These are phyloP conservation scores for Pigoraptor vietnamica DNA, from an alignment of 78 protist genomes.

Conservation along the genomic window DNA sequence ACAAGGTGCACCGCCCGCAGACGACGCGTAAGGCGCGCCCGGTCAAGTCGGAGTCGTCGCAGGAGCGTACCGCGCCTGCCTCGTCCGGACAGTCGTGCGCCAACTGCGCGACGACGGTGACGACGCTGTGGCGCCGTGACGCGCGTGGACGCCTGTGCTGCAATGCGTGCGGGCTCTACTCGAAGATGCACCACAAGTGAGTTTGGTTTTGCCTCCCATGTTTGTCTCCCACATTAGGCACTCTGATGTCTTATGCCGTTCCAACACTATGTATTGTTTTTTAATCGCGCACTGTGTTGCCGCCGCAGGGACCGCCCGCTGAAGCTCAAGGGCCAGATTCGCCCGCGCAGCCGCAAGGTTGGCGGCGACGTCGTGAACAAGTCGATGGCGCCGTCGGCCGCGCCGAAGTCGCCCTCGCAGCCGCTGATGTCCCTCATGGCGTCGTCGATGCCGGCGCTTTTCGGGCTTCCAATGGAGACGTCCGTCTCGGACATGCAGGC, in stretches of 20 bases:
- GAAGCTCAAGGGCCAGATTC: background rate
- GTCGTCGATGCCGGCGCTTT: too few relatives aligned
- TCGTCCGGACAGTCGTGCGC: background rate
- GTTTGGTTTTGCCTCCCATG: background rate
- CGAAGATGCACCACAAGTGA: slow-evolving; percentile 12
- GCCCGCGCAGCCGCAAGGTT: background rate
- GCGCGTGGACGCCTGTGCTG: slow-evolving; percentile 6
- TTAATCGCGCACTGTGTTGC: too few relatives aligned
- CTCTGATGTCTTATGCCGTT: too few relatives aligned
- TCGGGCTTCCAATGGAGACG: too few relatives aligned
- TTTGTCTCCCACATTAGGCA: background rate
- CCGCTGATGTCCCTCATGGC: too few relatives aligned
- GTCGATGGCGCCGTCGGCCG: too few relatives aligned
- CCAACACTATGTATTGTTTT: background rate
- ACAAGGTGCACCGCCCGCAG: slow-evolving; percentile 5
- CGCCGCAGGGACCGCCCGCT: background rate
- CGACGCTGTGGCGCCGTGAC: slow-evolving; percentile 29
- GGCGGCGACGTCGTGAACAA: background rate
- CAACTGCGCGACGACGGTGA: slow-evolving; percentile 17
- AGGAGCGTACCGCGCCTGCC: too few relatives aligned
- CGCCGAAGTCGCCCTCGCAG: too few relatives aligned
- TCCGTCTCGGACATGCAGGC: too few relatives aligned
- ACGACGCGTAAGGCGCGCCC: background rate
- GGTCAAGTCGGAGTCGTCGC: background rate
- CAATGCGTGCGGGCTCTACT: slow-evolving; percentile 43